phyloP scores from a whole-genome alignment of 2,329 filamentous ascomycete species.

The Epicoccum nigrum region DNA sequence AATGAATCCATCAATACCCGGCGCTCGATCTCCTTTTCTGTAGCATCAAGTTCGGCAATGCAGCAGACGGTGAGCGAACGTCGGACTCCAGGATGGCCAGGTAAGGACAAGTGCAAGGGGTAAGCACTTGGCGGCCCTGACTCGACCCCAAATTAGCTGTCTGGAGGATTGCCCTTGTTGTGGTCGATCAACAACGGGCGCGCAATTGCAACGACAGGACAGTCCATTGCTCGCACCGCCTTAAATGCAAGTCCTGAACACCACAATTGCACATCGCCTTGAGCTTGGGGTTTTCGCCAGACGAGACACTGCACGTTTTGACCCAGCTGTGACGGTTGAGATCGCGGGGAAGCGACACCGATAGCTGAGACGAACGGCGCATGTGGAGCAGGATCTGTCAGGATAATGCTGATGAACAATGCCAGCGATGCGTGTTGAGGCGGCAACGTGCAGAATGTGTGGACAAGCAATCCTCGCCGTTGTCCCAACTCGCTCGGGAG shows the following conservation, averaged over 20 bases:
- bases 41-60: not conserved
- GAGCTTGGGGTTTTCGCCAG: constrained; percentile 25
- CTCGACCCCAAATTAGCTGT: constrained; percentile 14
- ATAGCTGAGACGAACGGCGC: constrained; percentile 33
- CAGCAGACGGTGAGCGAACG: constrained; percentile 6
- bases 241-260: constrained; percentile 19
- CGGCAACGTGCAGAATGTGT: constrained; percentile 13
- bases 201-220: constrained; percentile 10
- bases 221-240: not conserved
- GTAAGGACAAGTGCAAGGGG: constrained; percentile 18
- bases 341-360: constrained; percentile 20
- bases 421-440: constrained; percentile 11
- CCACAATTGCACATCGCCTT: constrained; percentile 9
- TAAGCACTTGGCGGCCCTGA: constrained; percentile 10
- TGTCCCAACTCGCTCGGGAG: constrained; percentile 5
- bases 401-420: constrained; percentile 20
- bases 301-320: constrained; percentile 28
- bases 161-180: constrained; percentile 15
- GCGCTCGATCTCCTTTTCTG: constrained; percentile 11
- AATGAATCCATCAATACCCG: constrained; percentile 8
- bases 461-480: constrained; percentile 10
- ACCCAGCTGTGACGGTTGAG: constrained; percentile 15
- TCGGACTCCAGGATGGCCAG: constrained; percentile 7
- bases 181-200: constrained; percentile 10
- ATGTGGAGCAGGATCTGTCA: constrained; percentile 19